phyloP scores from a whole-genome alignment of 129 eudicot genomes.

The Sambucus nigra region DNA sequence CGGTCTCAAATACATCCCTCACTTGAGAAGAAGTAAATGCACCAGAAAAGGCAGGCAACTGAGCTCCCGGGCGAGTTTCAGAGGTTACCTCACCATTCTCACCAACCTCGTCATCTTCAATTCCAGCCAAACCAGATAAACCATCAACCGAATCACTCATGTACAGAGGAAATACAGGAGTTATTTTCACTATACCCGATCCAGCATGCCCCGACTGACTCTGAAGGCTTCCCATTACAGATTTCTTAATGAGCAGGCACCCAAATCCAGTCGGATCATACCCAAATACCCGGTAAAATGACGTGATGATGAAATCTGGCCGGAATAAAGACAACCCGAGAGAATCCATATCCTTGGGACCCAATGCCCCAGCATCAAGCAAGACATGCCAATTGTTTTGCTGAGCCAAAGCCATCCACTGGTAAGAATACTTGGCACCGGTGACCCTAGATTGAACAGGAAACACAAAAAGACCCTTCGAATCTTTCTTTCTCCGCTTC shows the following conservation, averaged over 20 bases:
- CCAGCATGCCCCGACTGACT: constrained; percentile 90
- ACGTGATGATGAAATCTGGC: constrained; percentile 93
- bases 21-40: constrained; percentile 95
- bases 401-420: constrained; percentile 99
- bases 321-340: constrained; percentile 90
- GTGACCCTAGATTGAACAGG: constrained; percentile 97
- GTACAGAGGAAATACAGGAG: constrained; percentile 83
- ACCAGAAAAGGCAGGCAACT: constrained; percentile 95
- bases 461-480: constrained; percentile 89
- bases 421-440: constrained; percentile 95
- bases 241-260: constrained; percentile 86
- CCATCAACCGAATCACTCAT: constrained; percentile 88
- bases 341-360: constrained; percentile 99
- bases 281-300: constrained; percentile 96
- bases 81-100: constrained; percentile 45
- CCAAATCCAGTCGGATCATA: constrained; percentile 98
- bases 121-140: constrained; percentile 60
- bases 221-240: constrained; percentile 85
- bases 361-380: constrained; percentile 98
- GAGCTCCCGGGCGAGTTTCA: constrained; percentile 59
- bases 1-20: constrained; percentile 86
- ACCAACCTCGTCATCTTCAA: constrained; percentile 47
- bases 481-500: constrained; percentile 76
- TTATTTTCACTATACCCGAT: constrained; percentile 88
- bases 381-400: constrained; percentile 99